Evolutionary conservation across 352 stramenopile genomes (phyloP).

Genomic region (Globisporangium acanthophoron): DNA sequence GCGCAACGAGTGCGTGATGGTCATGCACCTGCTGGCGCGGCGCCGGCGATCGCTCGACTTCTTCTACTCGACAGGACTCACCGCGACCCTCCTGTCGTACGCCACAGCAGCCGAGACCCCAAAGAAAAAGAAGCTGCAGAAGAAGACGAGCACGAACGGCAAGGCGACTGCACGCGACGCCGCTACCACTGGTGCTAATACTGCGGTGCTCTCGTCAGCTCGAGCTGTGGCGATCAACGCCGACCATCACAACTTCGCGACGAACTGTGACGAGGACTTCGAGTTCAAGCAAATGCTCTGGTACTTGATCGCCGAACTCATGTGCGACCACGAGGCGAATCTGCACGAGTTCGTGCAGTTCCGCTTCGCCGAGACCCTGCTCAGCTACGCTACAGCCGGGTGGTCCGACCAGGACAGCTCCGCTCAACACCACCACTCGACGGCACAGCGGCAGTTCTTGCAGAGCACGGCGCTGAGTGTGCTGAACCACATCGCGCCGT

Average conservation of each 20-base stretch:
- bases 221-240: slow-evolving; percentile 35
- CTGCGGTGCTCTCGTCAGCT: slow-evolving; percentile 6
- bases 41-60: slow-evolving; percentile 38
- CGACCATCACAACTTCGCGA: slow-evolving; percentile 55
- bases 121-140: slow-evolving; percentile 10
- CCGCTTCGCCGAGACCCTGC: slow-evolving; percentile 54
- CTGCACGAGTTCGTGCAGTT: slow-evolving; percentile 57
- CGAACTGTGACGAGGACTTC: slow-evolving; percentile 66
- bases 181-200: no score
- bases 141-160: slow-evolving; percentile 4
- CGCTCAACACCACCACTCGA: slow-evolving; percentile 31
- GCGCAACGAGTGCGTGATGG: slow-evolving; percentile 71
- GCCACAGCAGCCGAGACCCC: slow-evolving; percentile 27
- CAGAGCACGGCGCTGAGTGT: slow-evolving; percentile 55
- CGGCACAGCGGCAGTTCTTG: slow-evolving; percentile 40
- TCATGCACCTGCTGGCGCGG: slow-evolving; percentile 53
- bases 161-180: no score
- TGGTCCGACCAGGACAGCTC: slow-evolving; percentile 5
- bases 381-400: slow-evolving; percentile 44
- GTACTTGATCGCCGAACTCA: slow-evolving; percentile 54
- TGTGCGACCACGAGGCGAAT: slow-evolving; percentile 44
- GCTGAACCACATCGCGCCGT: slow-evolving; percentile 45
- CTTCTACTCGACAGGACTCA: slow-evolving; percentile 58
- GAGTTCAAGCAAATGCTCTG: slow-evolving; percentile 83
- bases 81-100: slow-evolving; percentile 55